phyloP scores from a whole-genome alignment of 148 eudicot genomes.

The Silene latifolia region DNA sequence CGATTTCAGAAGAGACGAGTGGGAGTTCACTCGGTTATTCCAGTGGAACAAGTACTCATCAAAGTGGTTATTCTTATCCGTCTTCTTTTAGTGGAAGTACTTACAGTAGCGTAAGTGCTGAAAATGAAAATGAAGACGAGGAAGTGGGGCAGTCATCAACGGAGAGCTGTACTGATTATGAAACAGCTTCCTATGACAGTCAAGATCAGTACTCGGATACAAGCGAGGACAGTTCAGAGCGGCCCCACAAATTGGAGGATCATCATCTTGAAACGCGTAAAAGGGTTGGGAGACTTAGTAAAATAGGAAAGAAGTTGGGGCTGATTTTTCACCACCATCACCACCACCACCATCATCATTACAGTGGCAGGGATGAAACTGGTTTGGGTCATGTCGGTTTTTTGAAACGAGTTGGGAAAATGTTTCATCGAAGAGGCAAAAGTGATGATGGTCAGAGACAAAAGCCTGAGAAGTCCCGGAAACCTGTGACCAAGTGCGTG shows the following conservation, averaged over 20 bases:
- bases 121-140: conserved; percentile 20
- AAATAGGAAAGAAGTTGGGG: conserved; percentile 53
- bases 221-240: conserved; percentile 11
- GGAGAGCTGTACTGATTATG: conserved; percentile 19
- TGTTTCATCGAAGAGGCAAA: conserved; percentile 25
- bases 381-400: conserved; percentile 9
- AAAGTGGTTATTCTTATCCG: conserved; percentile 8
- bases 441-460: conserved; percentile 29
- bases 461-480: conserved; percentile 31
- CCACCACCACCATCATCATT: conserved; percentile 58
- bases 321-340: conserved; percentile 60
- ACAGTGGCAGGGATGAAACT: conserved; percentile 15
- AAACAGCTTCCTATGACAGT: conserved; percentile 16
- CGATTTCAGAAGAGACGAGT: conserved; percentile 27
- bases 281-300: conserved; percentile 36
- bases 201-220: conserved; percentile 17
- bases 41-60: conserved; percentile 29
- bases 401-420: conserved; percentile 33
- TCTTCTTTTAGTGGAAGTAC: conserved; percentile 17
- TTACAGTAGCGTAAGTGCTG: conserved; percentile 23
- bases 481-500: conserved; percentile 25
- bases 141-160: conserved; percentile 20
- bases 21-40: conserved; percentile 29
- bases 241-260: conserved; percentile 8
- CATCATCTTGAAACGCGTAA: conserved; percentile 14